These are phyloP conservation scores for Paraconiothyrium sp. DNA, from an alignment of 2,329 filamentous ascomycete genomes.

Conservation along the genomic window DNA sequence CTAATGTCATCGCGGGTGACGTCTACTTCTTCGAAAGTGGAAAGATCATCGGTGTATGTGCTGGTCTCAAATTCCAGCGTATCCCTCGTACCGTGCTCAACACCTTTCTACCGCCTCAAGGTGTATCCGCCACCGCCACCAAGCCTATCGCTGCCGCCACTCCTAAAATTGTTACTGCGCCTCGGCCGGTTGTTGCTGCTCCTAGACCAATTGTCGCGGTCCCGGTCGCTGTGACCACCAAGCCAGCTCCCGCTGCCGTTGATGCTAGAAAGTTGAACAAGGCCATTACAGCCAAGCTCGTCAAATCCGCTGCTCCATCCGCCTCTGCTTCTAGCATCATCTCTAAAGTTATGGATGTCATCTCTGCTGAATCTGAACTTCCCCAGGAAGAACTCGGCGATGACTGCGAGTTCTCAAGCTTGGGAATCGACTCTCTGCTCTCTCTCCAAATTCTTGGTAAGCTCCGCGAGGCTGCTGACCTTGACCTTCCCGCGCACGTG, in stretches of 20 bases:
- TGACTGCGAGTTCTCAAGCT: constrained; percentile 68
- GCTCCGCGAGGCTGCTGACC: constrained; percentile 68
- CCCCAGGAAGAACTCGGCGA: constrained; percentile 67
- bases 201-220: not conserved
- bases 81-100: constrained; percentile 73
- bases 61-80: constrained; percentile 72
- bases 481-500: constrained; percentile 67
- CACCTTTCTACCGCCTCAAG: constrained; percentile 71
- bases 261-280: constrained; percentile 40
- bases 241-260: constrained; percentile 44
- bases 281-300: constrained; percentile 49
- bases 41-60: constrained; percentile 66
- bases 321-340: constrained; percentile 56
- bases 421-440: constrained; percentile 69
- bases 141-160: constrained; percentile 42
- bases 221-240: constrained; percentile 28
- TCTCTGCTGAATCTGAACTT: constrained; percentile 71
- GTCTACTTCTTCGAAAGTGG: constrained; percentile 68
- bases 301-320: constrained; percentile 60
- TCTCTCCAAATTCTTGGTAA: constrained; percentile 69
- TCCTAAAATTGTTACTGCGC: constrained; percentile 10
- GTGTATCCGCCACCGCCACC: constrained; percentile 41
- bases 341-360: constrained; percentile 69
- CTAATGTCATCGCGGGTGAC: constrained; percentile 67
- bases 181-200: not conserved